phyloP scores from a whole-genome alignment of 257 asterid genomes.

The Paulownia fortunei region DNA sequence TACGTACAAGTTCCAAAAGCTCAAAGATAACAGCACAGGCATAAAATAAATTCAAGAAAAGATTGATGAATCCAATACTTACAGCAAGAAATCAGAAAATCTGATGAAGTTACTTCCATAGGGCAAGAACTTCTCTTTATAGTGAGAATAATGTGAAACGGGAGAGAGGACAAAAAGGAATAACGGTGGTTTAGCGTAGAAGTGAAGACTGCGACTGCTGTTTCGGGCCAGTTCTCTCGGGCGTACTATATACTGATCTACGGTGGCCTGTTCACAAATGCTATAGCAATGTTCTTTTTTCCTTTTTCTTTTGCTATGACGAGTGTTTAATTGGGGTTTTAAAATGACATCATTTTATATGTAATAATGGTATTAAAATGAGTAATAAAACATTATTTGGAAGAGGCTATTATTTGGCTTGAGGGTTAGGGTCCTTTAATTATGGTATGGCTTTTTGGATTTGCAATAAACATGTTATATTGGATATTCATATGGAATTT shows the following conservation, averaged over 20 bases:
- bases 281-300: background rate
- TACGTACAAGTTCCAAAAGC: background rate
- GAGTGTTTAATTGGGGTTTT: too few relatives aligned
- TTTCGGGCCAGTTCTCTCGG: background rate
- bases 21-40: background rate
- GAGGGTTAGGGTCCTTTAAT: too few relatives aligned
- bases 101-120: slow-evolving; percentile 1
- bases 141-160: background rate
- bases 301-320: too few relatives aligned
- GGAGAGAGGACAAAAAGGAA: background rate
- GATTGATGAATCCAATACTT: slow-evolving; percentile 17
- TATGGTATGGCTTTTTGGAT: too few relatives aligned
- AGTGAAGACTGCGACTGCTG: slow-evolving; percentile 20
- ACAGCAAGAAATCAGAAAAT: background rate
- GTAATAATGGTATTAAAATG: too few relatives aligned
- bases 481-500: too few relatives aligned
- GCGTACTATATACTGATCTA: background rate
- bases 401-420: too few relatives aligned
- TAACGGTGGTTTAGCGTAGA: slow-evolving; percentile 29
- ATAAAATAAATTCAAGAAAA: background rate
- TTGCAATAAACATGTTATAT: too few relatives aligned
- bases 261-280: background rate
- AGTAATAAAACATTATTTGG: too few relatives aligned
- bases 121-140: background rate
- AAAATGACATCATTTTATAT: too few relatives aligned